phyloP scores from a whole-genome alignment of 2,329 filamentous ascomycete species.

The Gnomoniopsis smithogilvyi region DNA sequence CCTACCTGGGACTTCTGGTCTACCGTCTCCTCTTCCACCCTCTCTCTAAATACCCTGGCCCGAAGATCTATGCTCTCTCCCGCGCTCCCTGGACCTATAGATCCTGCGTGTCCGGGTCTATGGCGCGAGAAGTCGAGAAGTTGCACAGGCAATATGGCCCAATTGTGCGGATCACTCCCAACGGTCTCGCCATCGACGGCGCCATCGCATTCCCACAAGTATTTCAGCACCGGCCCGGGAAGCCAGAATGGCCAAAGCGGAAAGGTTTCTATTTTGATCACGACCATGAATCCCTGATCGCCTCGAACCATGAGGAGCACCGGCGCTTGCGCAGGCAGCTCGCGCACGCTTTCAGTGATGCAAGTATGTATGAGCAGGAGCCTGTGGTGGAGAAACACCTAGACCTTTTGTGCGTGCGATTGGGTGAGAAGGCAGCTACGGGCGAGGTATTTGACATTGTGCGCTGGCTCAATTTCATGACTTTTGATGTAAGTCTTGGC shows the following conservation, averaged over 20 bases:
- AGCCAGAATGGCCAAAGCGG: conserved; percentile 3
- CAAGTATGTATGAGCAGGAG: conserved; percentile 15
- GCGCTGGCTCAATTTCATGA: conserved; percentile 20
- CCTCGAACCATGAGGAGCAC: neutral
- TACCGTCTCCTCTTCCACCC: conserved; percentile 8
- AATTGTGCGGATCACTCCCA: conserved; percentile 7
- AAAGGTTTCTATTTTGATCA: neutral
- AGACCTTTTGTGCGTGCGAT: neutral
- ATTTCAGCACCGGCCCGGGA: conserved; percentile 8
- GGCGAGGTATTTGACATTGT: conserved; percentile 5
- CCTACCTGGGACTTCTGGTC: neutral
- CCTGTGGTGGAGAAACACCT: conserved; percentile 3
- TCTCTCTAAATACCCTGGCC: conserved; percentile 11
- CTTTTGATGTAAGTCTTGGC: conserved; percentile 13
- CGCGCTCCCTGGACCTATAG: neutral
- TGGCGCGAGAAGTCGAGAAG: neutral
- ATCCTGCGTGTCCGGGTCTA: neutral
- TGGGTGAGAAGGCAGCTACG: conserved; percentile 1
- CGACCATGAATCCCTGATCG: neutral
- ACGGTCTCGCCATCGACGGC: conserved; percentile 5
- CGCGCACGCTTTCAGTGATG: conserved; percentile 8
- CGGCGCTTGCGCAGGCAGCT: conserved; percentile 5
- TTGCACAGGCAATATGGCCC: conserved; percentile 11
- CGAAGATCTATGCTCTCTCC: conserved; percentile 5
- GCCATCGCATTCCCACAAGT: conserved; percentile 8